Conservation (phyloP, 2,329 filamentous ascomycete species). For the Neonectria neomacrospora region DNA sequence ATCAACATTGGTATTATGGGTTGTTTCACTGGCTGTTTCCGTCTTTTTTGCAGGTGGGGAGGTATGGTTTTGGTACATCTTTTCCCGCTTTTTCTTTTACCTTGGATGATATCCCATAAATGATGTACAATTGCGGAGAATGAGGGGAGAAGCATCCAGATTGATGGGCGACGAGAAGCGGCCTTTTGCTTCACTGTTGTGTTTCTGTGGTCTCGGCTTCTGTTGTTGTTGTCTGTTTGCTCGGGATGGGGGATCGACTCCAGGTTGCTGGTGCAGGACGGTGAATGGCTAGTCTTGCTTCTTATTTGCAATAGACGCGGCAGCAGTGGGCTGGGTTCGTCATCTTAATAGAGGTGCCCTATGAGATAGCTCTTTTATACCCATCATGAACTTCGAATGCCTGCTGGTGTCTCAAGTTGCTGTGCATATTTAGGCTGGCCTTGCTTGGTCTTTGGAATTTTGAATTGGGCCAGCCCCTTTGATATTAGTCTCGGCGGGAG, state of each 20-base stretch:
- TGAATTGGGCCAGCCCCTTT: neutral
- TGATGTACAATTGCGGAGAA: conserved; percentile 8
- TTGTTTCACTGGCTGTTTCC: conserved; percentile 5
- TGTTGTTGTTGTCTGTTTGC: conserved; percentile 11
- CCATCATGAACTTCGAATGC: neutral
- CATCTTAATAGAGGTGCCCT: conserved; percentile 18
- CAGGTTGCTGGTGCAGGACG: neutral
- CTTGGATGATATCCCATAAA: conserved; percentile 26
- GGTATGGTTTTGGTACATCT: neutral
- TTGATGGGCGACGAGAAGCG: conserved; percentile 11
- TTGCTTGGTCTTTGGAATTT: neutral
- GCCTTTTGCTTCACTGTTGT: conserved; percentile 1
- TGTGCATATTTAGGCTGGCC: neutral
- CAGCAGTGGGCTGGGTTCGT: conserved; percentile 15
- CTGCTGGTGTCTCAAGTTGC: neutral
- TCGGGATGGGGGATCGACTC: conserved; percentile 3
- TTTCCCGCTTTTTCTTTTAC: conserved; percentile 9
- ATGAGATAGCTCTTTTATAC: conserved; percentile 12
- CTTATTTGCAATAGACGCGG: conserved; percentile 4
- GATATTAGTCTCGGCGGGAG: too few relatives aligned
- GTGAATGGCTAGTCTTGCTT: conserved; percentile 2
- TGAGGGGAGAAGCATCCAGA: conserved; percentile 5
- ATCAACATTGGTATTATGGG: conserved; percentile 6
- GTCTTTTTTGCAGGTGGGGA: conserved; percentile 1
- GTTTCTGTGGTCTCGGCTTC: conserved; percentile 11